A percentile compares a stretch with the other conserved stretches of the same genome.
Evolutionary conservation across 2,329 filamentous ascomycete genomes (phyloP).

Genomic region (Stemphylium lycopersici): DNA sequence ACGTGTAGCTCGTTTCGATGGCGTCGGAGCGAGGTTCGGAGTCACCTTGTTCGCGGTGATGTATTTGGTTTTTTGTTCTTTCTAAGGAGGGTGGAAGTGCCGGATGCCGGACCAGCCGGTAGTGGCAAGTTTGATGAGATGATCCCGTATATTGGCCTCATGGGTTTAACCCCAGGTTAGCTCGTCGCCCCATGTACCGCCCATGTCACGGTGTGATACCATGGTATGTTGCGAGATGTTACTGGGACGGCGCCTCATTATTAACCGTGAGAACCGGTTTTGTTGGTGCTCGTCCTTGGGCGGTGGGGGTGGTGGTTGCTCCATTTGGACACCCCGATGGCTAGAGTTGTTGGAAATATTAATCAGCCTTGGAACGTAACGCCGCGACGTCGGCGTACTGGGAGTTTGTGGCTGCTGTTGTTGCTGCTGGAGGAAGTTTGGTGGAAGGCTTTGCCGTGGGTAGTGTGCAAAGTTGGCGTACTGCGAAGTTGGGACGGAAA

Average conservation of each 20-base stretch:
- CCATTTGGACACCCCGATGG: conserved; percentile 33
- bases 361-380: conserved; percentile 44
- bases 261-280: conserved; percentile 44
- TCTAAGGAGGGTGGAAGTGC: conserved; percentile 28
- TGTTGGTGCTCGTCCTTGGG: conserved; percentile 43
- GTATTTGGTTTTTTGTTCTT: conserved; percentile 18
- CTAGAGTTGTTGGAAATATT: conserved; percentile 40
- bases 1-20: conserved; percentile 41
- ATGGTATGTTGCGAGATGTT: conserved; percentile 47
- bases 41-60: conserved; percentile 48
- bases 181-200: conserved; percentile 42
- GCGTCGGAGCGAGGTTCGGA: conserved; percentile 41
- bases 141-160: not conserved
- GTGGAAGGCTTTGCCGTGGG: conserved; percentile 43
- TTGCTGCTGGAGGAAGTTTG: conserved; percentile 40
- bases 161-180: conserved; percentile 41
- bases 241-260: conserved; percentile 44
- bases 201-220: conserved; percentile 40
- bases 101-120: conserved; percentile 37
- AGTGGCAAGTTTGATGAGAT: not conserved
- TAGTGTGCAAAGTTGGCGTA: conserved; percentile 44
- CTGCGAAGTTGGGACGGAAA: conserved; percentile 43
- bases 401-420: conserved; percentile 9
- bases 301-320: conserved; percentile 44
- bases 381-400: conserved; percentile 31